Evolutionary conservation across 352 stramenopile species (phyloP).

Genomic region (Pythium phragmitis): DNA sequence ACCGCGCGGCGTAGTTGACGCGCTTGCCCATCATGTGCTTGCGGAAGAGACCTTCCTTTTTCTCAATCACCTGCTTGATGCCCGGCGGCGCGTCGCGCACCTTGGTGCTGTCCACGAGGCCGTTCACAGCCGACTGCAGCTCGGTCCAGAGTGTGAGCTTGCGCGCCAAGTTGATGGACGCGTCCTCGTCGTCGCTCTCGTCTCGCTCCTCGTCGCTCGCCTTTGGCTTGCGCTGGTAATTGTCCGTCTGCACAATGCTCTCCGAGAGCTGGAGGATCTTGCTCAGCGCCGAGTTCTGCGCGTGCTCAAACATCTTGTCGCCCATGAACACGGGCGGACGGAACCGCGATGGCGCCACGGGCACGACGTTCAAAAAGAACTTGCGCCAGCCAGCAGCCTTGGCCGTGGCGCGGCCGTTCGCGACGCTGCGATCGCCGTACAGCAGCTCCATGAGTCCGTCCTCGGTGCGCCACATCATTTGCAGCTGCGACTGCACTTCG

Average conservation of each 20-base stretch:
- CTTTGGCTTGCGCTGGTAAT: constrained; percentile 44
- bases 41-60: constrained; percentile 99
- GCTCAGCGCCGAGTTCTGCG: constrained; percentile 95
- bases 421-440: constrained; percentile 86
- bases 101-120: constrained; percentile 81
- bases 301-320: constrained; percentile 96
- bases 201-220: constrained; percentile 51
- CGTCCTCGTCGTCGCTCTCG: constrained; percentile 42
- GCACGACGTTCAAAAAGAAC: constrained; percentile 97
- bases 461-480: constrained; percentile 94
- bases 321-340: constrained; percentile 96
- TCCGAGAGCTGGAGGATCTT: constrained; percentile 95
- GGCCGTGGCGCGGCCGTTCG: constrained; percentile 43
- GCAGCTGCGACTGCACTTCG: constrained; percentile 95
- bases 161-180: constrained; percentile 79
- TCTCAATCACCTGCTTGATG: constrained; percentile 98
- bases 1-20: constrained; percentile 99
- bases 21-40: constrained; percentile 99
- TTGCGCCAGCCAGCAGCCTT: constrained; percentile 87
- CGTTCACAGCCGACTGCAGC: constrained; percentile 93
- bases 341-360: constrained; percentile 97
- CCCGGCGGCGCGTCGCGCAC: constrained; percentile 80
- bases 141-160: constrained; percentile 97
- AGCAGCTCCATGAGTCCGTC: constrained; percentile 92
- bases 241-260: constrained; percentile 77